Conservation (phyloP, 176 grass and related monocot genomes). For the Thalia dealbata region DNA sequence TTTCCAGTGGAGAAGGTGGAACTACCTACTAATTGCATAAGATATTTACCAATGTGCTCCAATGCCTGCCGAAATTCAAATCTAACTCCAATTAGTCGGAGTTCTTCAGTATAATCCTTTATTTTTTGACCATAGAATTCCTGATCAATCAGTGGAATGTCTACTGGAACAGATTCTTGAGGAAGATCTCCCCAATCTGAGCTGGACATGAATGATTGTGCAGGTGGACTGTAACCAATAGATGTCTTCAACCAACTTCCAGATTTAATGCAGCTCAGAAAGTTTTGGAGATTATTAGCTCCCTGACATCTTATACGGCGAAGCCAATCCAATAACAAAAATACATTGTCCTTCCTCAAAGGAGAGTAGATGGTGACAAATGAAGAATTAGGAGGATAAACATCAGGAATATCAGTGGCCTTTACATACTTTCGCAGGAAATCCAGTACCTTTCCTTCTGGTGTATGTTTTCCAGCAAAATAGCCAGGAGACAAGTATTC, state of each 20-base stretch:
- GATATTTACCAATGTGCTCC: constrained; percentile 28
- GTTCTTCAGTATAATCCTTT: constrained; percentile 33
- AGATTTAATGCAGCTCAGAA: constrained; percentile 32
- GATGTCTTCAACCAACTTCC: constrained; percentile 65
- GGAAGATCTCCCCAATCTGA: constrained; percentile 41
- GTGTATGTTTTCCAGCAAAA: constrained; percentile 33
- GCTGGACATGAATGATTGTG: constrained; percentile 41
- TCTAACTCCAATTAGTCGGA: constrained; percentile 42
- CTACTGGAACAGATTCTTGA: constrained; percentile 40
- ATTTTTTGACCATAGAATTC: constrained; percentile 35
- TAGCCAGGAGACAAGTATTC: constrained; percentile 30
- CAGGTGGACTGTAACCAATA: constrained; percentile 46
- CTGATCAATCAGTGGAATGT: constrained; percentile 58
- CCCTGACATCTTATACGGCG: constrained; percentile 6
- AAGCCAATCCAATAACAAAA: constrained; percentile 71
- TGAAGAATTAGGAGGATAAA: constrained; percentile 38
- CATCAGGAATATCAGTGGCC: constrained; percentile 38
- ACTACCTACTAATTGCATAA: constrained; percentile 31
- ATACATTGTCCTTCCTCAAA: constrained; percentile 43
- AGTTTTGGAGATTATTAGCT: constrained; percentile 14
- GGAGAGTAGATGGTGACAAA: constrained; percentile 34
- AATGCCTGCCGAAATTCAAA: constrained; percentile 45
- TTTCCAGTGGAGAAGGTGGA: constrained; percentile 30
- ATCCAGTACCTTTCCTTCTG: constrained; percentile 22
- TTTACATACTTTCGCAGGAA: constrained; percentile 28